phyloP scores from a whole-genome alignment of 75 land plant species.

The Sequoia sempervirens region DNA sequence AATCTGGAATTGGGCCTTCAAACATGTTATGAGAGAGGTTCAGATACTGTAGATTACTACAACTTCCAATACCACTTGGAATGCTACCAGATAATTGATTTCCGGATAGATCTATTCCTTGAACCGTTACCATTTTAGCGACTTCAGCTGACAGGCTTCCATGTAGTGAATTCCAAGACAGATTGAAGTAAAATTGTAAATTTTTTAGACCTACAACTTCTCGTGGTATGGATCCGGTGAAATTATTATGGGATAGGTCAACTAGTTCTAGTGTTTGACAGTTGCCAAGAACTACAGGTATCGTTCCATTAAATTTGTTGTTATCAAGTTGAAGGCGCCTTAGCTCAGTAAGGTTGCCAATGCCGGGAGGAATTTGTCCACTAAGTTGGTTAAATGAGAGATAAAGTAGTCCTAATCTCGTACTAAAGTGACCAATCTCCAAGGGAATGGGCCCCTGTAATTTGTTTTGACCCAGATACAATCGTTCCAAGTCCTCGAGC shows the following conservation, averaged over 20 bases:
- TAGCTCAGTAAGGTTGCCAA: constrained; percentile 25
- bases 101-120: constrained; percentile 21
- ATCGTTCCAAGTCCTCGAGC: constrained; percentile 7
- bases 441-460: constrained; percentile 37
- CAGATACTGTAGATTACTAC: constrained; percentile 15
- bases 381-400: constrained; percentile 20
- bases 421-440: constrained; percentile 10
- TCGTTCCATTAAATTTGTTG: constrained; percentile 32
- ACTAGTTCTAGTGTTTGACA: constrained; percentile 7
- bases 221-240: constrained; percentile 16
- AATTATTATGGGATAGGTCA: constrained; percentile 30
- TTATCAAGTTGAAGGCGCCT: constrained; percentile 12
- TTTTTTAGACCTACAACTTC: constrained; percentile 13
- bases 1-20: neutral
- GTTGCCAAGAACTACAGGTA: constrained; percentile 17
- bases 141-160: constrained; percentile 19
- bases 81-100: constrained; percentile 17
- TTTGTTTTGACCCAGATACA: constrained; percentile 2
- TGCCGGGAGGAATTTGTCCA: constrained; percentile 24
- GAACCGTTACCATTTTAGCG: constrained; percentile 14
- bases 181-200: constrained; percentile 15
- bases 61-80: constrained; percentile 12
- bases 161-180: constrained; percentile 6
- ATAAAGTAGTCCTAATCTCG: constrained; percentile 13
- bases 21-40: constrained; percentile 10